These are phyloP conservation scores for Pilobolus umbonatus DNA, from an alignment of 192 early-diverging fungal species.

Conservation along the genomic window DNA sequence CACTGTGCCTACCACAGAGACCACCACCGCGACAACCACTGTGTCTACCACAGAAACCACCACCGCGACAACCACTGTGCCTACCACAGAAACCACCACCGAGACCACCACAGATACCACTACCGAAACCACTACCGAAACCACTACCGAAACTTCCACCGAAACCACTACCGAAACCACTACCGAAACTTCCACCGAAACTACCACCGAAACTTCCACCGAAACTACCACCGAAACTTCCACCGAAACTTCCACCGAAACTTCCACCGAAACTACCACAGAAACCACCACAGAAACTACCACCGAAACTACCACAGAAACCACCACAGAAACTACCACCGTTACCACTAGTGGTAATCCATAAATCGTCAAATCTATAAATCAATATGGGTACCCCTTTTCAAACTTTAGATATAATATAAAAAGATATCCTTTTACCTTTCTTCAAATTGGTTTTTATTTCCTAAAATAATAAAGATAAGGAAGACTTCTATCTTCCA, in stretches of 20 bases:
- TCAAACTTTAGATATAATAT: neutral
- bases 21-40: neutral
- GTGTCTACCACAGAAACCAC: neutral
- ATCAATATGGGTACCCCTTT: neutral
- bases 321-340: constrained; percentile 2
- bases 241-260: neutral
- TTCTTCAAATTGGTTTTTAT: neutral
- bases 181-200: neutral
- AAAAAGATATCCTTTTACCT: constrained; percentile 1
- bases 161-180: neutral
- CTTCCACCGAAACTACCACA: neutral
- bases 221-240: neutral
- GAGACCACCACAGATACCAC: neutral
- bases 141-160: neutral
- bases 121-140: neutral
- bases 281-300: neutral
- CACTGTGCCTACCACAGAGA: neutral
- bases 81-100: neutral
- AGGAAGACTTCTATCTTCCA: neutral
- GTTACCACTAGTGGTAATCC: neutral
- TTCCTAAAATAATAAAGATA: neutral
- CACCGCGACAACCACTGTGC: neutral
- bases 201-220: neutral
- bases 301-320: neutral
- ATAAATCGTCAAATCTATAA: neutral